Evolutionary conservation across 805 yeast species (phyloP).

Genomic region (Monosporozyma siamensis): DNA sequence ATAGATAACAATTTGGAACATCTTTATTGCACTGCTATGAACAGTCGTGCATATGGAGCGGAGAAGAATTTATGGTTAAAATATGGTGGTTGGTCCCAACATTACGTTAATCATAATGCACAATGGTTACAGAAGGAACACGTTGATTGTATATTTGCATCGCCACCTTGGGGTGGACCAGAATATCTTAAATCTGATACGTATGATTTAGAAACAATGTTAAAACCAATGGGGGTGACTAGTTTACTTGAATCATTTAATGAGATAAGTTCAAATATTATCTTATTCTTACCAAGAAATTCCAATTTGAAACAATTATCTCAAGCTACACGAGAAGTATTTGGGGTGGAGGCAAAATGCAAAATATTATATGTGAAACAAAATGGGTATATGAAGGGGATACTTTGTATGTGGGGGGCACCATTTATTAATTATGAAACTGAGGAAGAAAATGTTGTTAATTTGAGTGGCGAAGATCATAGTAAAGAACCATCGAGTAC

Average conservation of each 20-base stretch:
- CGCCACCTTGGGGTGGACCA: slow-evolving; percentile 90
- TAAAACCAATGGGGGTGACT: slow-evolving; percentile 42
- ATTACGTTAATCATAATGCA: slow-evolving; percentile 5
- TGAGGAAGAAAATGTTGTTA: slow-evolving; percentile 3
- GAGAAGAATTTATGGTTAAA: slow-evolving; percentile 39
- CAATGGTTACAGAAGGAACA: slow-evolving; percentile 14
- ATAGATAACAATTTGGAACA: slow-evolving; percentile 54
- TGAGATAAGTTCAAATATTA: slow-evolving; percentile 39
- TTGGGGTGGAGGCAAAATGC: slow-evolving; percentile 37
- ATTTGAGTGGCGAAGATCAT: neutral
- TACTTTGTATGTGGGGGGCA: slow-evolving; percentile 54
- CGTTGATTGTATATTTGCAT: slow-evolving; percentile 45
- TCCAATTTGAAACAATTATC: slow-evolving; percentile 45
- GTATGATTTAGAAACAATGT: slow-evolving; percentile 38
- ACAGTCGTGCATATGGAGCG: slow-evolving; percentile 56
- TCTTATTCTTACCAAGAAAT: slow-evolving; percentile 56
- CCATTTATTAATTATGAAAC: slow-evolving; percentile 27
- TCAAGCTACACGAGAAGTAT: slow-evolving; percentile 36
- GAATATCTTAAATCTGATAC: slow-evolving; percentile 35
- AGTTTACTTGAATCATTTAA: slow-evolving; percentile 37
- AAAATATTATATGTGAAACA: slow-evolving; percentile 37
- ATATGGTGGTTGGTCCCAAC: slow-evolving; percentile 37
- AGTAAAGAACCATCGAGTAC: neutral
- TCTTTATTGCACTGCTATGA: slow-evolving; percentile 56
- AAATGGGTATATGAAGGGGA: slow-evolving; percentile 42